Conservation (phyloP, 1,284 basidiomycete species). For the Puccinia polysora region DNA sequence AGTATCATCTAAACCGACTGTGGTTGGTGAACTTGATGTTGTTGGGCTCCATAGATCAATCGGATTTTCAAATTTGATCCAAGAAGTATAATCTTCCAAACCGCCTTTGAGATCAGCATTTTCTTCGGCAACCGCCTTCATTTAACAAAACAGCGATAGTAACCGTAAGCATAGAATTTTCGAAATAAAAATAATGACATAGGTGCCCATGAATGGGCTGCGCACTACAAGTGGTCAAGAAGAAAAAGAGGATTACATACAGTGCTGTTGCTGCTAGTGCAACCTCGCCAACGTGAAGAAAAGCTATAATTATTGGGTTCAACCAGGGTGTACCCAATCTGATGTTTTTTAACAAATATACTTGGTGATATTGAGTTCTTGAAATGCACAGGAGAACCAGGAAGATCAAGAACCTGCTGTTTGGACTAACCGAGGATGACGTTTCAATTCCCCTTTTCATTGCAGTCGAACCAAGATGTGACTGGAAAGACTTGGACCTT, state of each 20-base stretch:
- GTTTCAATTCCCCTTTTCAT: slow-evolving; percentile 28
- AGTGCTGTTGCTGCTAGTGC: too few species aligned
- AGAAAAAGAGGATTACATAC: too few species aligned
- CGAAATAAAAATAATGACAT: too few species aligned
- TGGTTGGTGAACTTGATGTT: not conserved
- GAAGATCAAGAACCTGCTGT: not conserved
- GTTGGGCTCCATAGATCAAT: slow-evolving; percentile 15
- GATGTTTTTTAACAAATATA: not conserved
- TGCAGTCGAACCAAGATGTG: not conserved
- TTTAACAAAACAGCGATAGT: too few species aligned
- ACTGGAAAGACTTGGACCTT: slow-evolving; percentile 3
- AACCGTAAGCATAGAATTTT: too few species aligned
- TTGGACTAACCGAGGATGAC: not conserved
- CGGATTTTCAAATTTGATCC: slow-evolving; percentile 30
- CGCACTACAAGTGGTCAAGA: too few species aligned
- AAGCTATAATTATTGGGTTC: not conserved
- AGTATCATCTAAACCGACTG: too few species aligned
- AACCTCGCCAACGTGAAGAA: too few species aligned
- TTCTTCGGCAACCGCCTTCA: too few species aligned
- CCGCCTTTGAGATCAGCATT: slow-evolving; percentile 13
- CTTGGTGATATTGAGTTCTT: not conserved
- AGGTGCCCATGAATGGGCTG: too few species aligned
- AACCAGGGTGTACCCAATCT: slow-evolving; percentile 16
- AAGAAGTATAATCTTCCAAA: slow-evolving; percentile 12
- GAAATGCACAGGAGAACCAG: not conserved